Base-by-base conservation (phyloP, 352 stramenopile genomes). In the Phytophthora sp. region DNA sequence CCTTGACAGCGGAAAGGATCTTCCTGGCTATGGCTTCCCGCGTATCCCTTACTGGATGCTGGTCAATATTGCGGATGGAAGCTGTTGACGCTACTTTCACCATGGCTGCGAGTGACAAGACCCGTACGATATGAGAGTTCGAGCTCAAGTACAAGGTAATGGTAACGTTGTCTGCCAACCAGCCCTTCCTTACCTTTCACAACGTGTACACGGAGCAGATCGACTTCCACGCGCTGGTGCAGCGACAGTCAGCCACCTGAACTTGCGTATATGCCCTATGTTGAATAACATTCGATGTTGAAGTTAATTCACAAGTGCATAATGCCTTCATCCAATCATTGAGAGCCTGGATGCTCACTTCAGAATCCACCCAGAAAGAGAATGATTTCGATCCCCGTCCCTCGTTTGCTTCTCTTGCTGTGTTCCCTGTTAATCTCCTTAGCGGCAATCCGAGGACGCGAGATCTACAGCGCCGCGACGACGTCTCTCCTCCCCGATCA, bases 191-290 rank as follows among this genome's bases (percentile, higher is more conserved):
- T 20, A 66, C 69, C 57, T 80, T 98, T 8, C 76, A 87, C 56
- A 99, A 99, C 87, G 95, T 73, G 31, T 88, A 82, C 45, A 62
- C 70, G 15, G 45, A 39, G 6, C 66, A 84, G 63, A 98, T 98
- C 56, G 63, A 84, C 29, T 98, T 98, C 74, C 93, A 99, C 62
- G 86, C 90, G 23, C 73, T 99, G 24, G 73, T 98, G 36, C 95
- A 99, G n/a, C n/a, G n/a, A n/a, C n/a, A n/a, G n/a, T n/a, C n/a
- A n/a, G n/a, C n/a, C n/a, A n/a, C n/a, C n/a, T n/a, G n/a, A n/a
- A n/a, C 3, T 57, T 57, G 49, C 45, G 45, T 52, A 52, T 2
- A 31, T 31, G 20, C 54, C 9, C 41, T 16, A 41, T 21, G 49
- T 29, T 35, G 30, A 67, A 38, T 31, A 12, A 4, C 9, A 33